Conservation (phyloP, 306 rosid species). For the Trichosanthes cucumerina region DNA sequence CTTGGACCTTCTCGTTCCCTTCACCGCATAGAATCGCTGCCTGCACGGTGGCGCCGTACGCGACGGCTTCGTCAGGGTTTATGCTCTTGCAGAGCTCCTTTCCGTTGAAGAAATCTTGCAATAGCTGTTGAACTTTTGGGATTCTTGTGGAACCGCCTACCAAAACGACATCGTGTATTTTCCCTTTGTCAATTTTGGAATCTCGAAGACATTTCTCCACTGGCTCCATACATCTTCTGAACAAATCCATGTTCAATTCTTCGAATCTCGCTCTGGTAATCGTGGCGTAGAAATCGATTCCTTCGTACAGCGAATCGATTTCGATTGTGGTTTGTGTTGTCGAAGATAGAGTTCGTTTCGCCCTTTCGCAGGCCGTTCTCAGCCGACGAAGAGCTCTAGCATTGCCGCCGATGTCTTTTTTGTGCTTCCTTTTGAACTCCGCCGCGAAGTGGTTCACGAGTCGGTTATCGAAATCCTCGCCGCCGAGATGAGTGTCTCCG, state of each 20-base stretch:
- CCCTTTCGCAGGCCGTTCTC: slow-evolving; percentile 11
- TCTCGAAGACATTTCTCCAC: slow-evolving; percentile 14
- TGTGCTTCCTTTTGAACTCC: slow-evolving; percentile 15
- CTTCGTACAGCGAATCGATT: slow-evolving; percentile 5
- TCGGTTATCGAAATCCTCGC: slow-evolving; percentile 14
- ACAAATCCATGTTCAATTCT: slow-evolving; percentile 13
- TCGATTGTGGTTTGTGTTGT: slow-evolving; percentile 5
- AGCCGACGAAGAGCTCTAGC: slow-evolving; percentile 11
- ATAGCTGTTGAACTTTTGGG: slow-evolving; percentile 11
- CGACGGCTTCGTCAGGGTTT: slow-evolving; percentile 13
- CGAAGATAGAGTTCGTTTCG: slow-evolving; percentile 9
- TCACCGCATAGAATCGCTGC: slow-evolving; percentile 10
- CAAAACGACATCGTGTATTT: slow-evolving; percentile 6
- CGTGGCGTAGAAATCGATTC: neutral
- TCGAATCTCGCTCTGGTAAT: slow-evolving; percentile 9
- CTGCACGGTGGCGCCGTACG: slow-evolving; percentile 13
- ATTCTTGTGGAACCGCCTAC: slow-evolving; percentile 15
- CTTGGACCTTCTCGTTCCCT: slow-evolving; percentile 13
- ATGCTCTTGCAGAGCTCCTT: slow-evolving; percentile 14
- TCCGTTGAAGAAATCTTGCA: slow-evolving; percentile 16
- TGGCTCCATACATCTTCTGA: slow-evolving; percentile 9
- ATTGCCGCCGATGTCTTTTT: slow-evolving; percentile 6
- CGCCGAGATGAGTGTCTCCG: slow-evolving; percentile 16
- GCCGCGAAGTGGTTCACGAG: slow-evolving; percentile 10
- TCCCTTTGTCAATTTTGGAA: slow-evolving; percentile 10